These are phyloP conservation scores for Mimosa bimucronata DNA, from an alignment of 306 rosid species.

Conservation along the genomic window DNA sequence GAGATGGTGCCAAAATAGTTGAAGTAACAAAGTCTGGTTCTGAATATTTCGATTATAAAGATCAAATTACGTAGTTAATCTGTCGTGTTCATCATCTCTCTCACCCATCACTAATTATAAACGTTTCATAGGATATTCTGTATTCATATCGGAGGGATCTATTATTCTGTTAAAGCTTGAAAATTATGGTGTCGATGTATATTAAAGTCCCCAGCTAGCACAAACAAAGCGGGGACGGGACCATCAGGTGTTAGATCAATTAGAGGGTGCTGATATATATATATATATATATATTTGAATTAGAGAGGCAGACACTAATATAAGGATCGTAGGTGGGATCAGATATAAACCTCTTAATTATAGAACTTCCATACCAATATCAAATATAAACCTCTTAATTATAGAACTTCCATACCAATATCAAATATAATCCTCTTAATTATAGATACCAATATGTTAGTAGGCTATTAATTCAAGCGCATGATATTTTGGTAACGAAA, in stretches of 20 bases:
- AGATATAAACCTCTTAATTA: too few species aligned
- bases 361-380: too few species aligned
- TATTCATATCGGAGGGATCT: not conserved
- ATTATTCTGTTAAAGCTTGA: not conserved
- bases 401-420: too few species aligned
- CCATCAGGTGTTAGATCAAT: not conserved
- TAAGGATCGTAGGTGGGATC: too few species aligned
- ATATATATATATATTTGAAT: too few species aligned
- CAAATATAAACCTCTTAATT: too few species aligned
- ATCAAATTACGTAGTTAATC: not conserved
- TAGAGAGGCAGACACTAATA: too few species aligned
- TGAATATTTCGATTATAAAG: not conserved
- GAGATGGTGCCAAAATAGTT: not conserved
- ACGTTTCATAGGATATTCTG: too few species aligned
- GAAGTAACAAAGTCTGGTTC: not conserved
- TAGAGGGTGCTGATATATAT: not conserved
- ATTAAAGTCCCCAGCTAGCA: not conserved
- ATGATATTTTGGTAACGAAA: not conserved
- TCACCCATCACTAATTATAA: too few species aligned
- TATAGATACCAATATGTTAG: too few species aligned
- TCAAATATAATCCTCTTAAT: too few species aligned
- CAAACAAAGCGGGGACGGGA: not conserved
- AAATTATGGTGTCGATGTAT: not conserved
- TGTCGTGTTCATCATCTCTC: not conserved
- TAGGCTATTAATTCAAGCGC: too few species aligned